Evolutionary conservation across 1,284 basidiomycete species (phyloP).

Genomic region (Irpex sp.): DNA sequence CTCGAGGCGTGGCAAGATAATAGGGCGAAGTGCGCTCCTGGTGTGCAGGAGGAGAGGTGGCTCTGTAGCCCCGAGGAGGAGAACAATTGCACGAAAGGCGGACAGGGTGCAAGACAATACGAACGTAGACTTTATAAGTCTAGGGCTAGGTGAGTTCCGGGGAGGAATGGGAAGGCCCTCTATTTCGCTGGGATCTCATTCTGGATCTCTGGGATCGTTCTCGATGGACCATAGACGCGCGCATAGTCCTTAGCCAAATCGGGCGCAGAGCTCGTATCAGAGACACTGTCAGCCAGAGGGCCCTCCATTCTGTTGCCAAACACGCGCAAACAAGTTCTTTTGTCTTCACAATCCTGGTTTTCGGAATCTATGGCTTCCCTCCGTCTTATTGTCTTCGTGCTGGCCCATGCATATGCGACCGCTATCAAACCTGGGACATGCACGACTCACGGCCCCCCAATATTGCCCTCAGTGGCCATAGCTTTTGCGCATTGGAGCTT

Average conservation of each 20-base stretch:
- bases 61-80: conserved; percentile 31
- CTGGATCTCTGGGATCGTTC: conserved; percentile 35
- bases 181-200: conserved; percentile 34
- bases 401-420: background rate
- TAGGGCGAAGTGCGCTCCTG: conserved; percentile 24
- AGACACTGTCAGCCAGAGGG: background rate
- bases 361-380: conserved; percentile 31
- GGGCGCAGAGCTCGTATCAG: conserved; percentile 23
- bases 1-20: conserved; percentile 28
- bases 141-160: conserved; percentile 34
- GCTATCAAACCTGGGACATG: background rate
- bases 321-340: conserved; percentile 36
- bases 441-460: background rate
- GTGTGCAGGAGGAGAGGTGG: conserved; percentile 31
- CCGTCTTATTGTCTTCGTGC: conserved; percentile 22
- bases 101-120: conserved; percentile 59
- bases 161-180: conserved; percentile 36
- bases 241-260: conserved; percentile 35
- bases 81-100: conserved; percentile 64
- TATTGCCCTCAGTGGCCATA: background rate
- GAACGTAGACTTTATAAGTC: conserved; percentile 56
- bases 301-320: conserved; percentile 42
- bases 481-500: background rate
- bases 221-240: conserved; percentile 30
- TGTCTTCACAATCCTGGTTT: conserved; percentile 35